Conservation (phyloP, 352 stramenopile genomes). For the Peronospora belbahrii region DNA sequence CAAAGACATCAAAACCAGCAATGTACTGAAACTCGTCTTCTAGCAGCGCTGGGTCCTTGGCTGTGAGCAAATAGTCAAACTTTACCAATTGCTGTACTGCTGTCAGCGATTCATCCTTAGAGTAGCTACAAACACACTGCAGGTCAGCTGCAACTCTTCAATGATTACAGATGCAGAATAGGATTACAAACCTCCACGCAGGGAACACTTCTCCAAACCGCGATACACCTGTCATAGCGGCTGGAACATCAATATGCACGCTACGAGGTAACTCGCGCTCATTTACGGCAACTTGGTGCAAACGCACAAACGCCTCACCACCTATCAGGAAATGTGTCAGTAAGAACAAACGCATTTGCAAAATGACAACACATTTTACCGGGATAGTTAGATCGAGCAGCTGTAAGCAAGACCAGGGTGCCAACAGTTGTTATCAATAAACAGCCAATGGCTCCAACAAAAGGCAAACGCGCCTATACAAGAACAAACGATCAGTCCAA, state of each 20-base stretch:
- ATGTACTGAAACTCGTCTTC: constrained; percentile 42
- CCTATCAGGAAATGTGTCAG: constrained; percentile 26
- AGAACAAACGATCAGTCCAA: neutral
- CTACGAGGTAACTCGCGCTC: constrained; percentile 27
- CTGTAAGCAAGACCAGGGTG: constrained; percentile 49
- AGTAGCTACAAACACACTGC: constrained; percentile 39
- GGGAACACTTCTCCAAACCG: constrained; percentile 79
- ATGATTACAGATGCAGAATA: neutral
- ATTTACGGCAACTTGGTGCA: constrained; percentile 41
- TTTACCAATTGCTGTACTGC: constrained; percentile 32
- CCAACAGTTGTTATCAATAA: constrained; percentile 40
- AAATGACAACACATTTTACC: constrained; percentile 31
- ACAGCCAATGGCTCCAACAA: constrained; percentile 45
- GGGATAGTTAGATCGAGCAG: constrained; percentile 90
- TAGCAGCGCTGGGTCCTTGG: constrained; percentile 27
- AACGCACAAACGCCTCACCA: constrained; percentile 50
- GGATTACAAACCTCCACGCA: constrained; percentile 48
- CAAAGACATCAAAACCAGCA: constrained; percentile 39
- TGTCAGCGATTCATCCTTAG: constrained; percentile 60
- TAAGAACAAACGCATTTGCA: neutral
- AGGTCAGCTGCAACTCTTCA: neutral
- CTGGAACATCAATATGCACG: constrained; percentile 90
- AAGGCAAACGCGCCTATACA: constrained; percentile 38
- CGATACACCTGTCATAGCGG: constrained; percentile 93
- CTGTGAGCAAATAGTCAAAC: constrained; percentile 68